Percentiles rank a stretch among this genome's conserved stretches.
Evolutionary conservation across 345 rosid species (phyloP).

Genomic region (Aquilaria sinensis): DNA sequence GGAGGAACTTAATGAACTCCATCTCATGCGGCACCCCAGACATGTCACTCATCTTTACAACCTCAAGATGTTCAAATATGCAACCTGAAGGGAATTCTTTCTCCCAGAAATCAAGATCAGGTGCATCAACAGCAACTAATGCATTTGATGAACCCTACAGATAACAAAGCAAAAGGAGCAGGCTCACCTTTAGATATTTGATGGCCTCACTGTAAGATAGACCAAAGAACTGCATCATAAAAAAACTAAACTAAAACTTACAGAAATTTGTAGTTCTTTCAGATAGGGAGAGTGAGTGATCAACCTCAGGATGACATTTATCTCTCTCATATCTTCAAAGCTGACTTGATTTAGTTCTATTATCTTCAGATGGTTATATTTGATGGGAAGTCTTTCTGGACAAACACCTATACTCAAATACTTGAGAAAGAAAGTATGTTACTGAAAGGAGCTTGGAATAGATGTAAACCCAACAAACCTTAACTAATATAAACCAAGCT

Average conservation of each 20-base stretch:
- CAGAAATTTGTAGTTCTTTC: conserved; percentile 69
- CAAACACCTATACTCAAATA: conserved; percentile 87
- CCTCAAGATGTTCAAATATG: conserved; percentile 44
- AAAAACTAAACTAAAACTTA: conserved; percentile 25
- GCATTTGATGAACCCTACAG: conserved; percentile 60
- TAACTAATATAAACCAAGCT: background rate
- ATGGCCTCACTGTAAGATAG: background rate
- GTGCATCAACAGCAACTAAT: conserved; percentile 40
- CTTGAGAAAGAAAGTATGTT: conserved; percentile 22
- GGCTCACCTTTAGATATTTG: background rate
- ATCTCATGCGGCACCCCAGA: conserved; percentile 73
- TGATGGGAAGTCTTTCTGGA: conserved; percentile 50
- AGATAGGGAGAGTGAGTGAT: conserved; percentile 78
- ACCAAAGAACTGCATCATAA: background rate
- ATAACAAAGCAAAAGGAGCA: conserved; percentile 4
- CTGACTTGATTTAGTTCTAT: conserved; percentile 82
- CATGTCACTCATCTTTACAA: conserved; percentile 64
- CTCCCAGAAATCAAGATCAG: conserved; percentile 51
- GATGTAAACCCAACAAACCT: conserved; percentile 8
- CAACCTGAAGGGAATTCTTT: conserved; percentile 46
- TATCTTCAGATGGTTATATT: conserved; percentile 48
- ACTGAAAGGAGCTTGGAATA: background rate
- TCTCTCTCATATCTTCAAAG: conserved; percentile 82
- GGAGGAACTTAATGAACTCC: conserved; percentile 72
- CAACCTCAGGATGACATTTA: conserved; percentile 74